Evolutionary conservation across 1,284 basidiomycete species (phyloP).

Genomic region (Leccinum fuscescens): DNA sequence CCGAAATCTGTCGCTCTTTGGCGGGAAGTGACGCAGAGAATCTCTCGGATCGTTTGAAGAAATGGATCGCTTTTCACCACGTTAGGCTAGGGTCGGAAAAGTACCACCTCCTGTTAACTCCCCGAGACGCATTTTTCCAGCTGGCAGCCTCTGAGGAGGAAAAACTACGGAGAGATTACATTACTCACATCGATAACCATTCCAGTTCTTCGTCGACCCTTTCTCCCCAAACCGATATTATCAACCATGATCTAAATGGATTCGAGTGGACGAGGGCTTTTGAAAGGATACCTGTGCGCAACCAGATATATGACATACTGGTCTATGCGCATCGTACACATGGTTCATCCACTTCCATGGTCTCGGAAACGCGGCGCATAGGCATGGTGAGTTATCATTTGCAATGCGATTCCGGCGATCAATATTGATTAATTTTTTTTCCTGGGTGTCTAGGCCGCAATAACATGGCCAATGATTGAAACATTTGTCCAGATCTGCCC

Average conservation of each 20-base stretch:
- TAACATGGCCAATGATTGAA: slow-evolving; percentile 75
- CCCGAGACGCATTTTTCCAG: slow-evolving; percentile 58
- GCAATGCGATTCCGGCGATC: slow-evolving; percentile 1
- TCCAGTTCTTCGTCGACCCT: slow-evolving; percentile 17
- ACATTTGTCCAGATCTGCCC: slow-evolving; percentile 64
- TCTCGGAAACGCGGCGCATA: slow-evolving; percentile 52
- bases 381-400: slow-evolving; percentile 51
- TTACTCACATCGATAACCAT: slow-evolving; percentile 39
- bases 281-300: slow-evolving; percentile 61
- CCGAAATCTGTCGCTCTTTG: slow-evolving; percentile 48
- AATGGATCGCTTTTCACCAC: slow-evolving; percentile 60
- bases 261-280: slow-evolving; percentile 45
- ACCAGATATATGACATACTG: slow-evolving; percentile 66
- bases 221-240: slow-evolving; percentile 22
- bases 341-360: slow-evolving; percentile 49
- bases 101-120: slow-evolving; percentile 54
- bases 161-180: slow-evolving; percentile 42
- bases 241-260: slow-evolving; percentile 29
- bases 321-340: slow-evolving; percentile 65
- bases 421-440: slow-evolving; percentile 9
- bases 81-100: slow-evolving; percentile 59
- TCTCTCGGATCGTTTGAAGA: slow-evolving; percentile 48
- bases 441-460: slow-evolving; percentile 43
- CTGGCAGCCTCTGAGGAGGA: slow-evolving; percentile 49
- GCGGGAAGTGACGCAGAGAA: slow-evolving; percentile 39